These are phyloP conservation scores for Selenicereus undatus DNA, from an alignment of 148 eudicot species.

Conservation along the genomic window DNA sequence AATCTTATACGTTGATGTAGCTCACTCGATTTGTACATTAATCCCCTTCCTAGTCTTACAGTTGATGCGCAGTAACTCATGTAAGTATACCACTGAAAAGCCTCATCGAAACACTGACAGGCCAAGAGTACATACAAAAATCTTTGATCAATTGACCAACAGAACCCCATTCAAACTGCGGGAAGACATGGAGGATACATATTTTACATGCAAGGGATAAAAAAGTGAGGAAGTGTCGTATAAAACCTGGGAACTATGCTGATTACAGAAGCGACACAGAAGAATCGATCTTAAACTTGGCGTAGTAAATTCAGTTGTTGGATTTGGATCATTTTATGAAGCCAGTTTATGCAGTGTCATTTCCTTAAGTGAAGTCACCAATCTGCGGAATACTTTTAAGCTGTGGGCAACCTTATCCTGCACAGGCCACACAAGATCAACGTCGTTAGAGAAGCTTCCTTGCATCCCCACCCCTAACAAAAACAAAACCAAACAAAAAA, in stretches of 20 bases:
- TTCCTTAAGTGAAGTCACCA: constrained; percentile 77
- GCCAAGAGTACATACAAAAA: neutral
- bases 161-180: neutral
- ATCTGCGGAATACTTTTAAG: constrained; percentile 73
- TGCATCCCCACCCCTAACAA: no score
- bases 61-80: no score
- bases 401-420: constrained; percentile 87
- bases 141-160: neutral
- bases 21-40: no score
- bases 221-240: neutral
- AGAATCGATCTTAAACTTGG: neutral
- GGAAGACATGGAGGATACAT: neutral
- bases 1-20: no score
- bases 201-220: neutral
- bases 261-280: neutral
- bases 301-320: neutral
- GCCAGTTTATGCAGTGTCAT: constrained; percentile 46
- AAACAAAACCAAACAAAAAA: neutral
- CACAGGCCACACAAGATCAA: neutral
- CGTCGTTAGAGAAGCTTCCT: constrained; percentile 8
- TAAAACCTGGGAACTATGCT: neutral
- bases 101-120: no score
- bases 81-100: no score
- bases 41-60: no score
- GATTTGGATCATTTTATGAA: constrained; percentile 11